Evolutionary conservation across 2,329 filamentous ascomycete species (phyloP), one percentile per base, ranked within the genome.

Genomic region (Aschersonia sp.): DNA sequence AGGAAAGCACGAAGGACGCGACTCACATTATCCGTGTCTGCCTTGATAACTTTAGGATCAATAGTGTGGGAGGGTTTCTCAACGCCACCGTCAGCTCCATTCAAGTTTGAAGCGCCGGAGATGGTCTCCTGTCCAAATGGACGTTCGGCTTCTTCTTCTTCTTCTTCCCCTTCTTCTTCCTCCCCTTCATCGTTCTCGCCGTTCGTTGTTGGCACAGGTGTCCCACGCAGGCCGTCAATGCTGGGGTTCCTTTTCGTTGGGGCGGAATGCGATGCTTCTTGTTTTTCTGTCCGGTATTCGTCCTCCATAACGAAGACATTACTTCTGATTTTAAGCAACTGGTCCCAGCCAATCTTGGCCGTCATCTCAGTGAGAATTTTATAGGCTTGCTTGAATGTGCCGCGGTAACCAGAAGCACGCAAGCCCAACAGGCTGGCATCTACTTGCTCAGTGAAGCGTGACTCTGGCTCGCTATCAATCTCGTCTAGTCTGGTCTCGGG

Each of bases 291-390:
- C 45, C 92, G 81, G 62, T 98, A 98, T 64, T 98, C 92, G 60
- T 98, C 92, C 63, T 98, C 92, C 92, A 98, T 98, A 45, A 98
- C 92, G 57, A 98, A 98, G 1, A 98, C 92, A 53, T 90, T 89
- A 68, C 90, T 97, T 55, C 92, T 79, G 58, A 94, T 95, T 65
- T 87, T 94, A 46, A 98, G 71, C 29, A 98, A 73, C 60, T 96
- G 87, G 57, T 98, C 92, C 92, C 92, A 98, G 40, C 92, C 92
- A 57, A 98, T 96, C 65, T 92, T 90, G 51, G 87, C 83, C 0
- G 90, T 94, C 71, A 98, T 90, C 62, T 96, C 90, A 0, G 92
- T 97, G 52, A 98, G 72, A 35, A 98, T 83, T 53, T 82, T 82
- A 67, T 98, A 98, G 1, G 92, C 92, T 60, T 95, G 87, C 58